Evolutionary conservation across 805 yeast genomes (phyloP).

Genomic region (Schizosaccharomyces osmophilus): DNA sequence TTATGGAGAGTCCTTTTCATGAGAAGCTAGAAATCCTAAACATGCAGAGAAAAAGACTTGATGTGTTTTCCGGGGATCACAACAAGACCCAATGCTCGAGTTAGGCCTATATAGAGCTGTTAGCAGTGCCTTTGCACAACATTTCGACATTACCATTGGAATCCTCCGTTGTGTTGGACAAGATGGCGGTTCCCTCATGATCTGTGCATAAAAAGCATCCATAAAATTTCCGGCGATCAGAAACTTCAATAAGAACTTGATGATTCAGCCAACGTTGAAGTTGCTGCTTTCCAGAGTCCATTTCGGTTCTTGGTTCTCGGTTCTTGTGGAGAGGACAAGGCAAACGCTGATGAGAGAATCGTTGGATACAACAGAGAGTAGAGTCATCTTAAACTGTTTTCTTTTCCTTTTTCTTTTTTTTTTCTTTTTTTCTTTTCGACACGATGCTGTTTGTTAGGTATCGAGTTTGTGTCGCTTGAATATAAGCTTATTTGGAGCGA

Average conservation of each 20-base stretch:
- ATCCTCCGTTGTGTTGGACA: not conserved
- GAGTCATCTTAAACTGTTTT: too few relatives aligned
- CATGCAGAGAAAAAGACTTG: not conserved
- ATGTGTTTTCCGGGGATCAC: not conserved
- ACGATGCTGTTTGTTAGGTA: too few relatives aligned
- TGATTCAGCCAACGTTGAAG: not conserved
- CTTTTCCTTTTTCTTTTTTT: too few relatives aligned
- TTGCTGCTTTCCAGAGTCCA: not conserved
- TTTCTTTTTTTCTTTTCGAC: too few relatives aligned
- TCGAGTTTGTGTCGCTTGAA: too few relatives aligned
- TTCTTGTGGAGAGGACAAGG: too few relatives aligned
- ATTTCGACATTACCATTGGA: not conserved
- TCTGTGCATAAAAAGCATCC: not conserved
- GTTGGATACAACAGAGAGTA: too few relatives aligned
- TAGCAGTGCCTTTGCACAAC: too few relatives aligned
- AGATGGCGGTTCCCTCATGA: not conserved
- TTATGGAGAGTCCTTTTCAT: too few relatives aligned
- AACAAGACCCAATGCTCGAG: not conserved
- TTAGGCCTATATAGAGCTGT: not conserved
- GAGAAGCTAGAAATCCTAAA: not conserved
- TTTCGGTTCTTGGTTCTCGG: too few relatives aligned
- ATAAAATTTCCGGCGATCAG: not conserved
- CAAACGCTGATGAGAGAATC: too few relatives aligned
- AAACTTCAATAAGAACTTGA: not conserved
- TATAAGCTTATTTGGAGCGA: too few relatives aligned